These are phyloP conservation scores for Ustilago sp. DNA, from an alignment of 1,284 basidiomycete species.

Conservation along the genomic window DNA sequence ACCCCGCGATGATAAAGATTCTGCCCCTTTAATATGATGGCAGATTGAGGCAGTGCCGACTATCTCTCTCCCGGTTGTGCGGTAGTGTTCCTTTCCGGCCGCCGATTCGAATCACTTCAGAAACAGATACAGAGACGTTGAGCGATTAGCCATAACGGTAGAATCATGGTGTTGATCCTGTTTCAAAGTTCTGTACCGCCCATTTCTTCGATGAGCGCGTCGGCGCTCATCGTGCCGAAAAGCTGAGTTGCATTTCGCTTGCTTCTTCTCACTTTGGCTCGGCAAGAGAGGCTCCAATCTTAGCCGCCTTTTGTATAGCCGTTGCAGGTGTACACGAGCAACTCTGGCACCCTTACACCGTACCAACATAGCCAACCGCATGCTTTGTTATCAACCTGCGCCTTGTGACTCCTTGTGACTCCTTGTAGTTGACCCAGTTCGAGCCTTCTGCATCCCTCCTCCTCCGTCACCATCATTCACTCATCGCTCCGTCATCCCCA, in stretches of 20 bases:
- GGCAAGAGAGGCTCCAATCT: neutral
- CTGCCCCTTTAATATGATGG: neutral
- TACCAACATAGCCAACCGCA: constrained; percentile 1
- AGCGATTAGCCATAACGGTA: neutral
- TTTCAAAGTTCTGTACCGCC: too few species aligned
- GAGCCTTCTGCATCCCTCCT: neutral
- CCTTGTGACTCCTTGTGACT: neutral
- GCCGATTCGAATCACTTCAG: constrained; percentile 2
- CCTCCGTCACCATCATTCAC: neutral
- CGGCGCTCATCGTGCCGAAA: constrained; percentile 10
- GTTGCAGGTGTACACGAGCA: too few species aligned
- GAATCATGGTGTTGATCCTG: too few species aligned
- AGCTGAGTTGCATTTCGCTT: constrained; percentile 2
- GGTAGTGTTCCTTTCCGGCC: neutral
- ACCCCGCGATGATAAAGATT: neutral
- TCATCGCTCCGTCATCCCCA: neutral
- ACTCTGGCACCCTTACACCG: too few species aligned
- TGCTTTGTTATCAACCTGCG: constrained; percentile 2
- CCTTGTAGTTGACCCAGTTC: neutral
- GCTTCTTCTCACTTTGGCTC: neutral
- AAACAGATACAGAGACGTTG: neutral
- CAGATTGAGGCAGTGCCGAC: neutral
- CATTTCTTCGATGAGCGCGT: neutral
- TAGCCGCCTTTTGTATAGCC: neutral
- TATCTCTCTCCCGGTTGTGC: neutral